Percentiles rank a stretch among this genome's conserved stretches.
Conservation (phyloP, 345 rosid genomes). For the Psidium friedrichsthalianum region DNA sequence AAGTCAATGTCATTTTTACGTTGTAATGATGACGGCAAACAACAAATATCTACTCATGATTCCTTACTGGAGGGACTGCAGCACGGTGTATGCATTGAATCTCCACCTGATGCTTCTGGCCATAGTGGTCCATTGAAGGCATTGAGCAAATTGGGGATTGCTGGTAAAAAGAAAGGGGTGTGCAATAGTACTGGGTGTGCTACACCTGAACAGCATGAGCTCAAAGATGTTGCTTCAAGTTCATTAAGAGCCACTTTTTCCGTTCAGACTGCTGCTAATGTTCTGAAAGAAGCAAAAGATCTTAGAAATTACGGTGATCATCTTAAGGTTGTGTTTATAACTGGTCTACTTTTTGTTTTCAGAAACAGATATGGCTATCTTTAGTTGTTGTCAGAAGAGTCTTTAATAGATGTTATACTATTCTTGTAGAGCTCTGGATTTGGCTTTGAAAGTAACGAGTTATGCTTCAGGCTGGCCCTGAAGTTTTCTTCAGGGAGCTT, state of each 20-base stretch:
- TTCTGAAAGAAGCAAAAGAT: conserved; percentile 47
- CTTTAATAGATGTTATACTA: background rate
- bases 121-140: conserved; percentile 11
- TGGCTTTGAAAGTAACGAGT: conserved; percentile 49
- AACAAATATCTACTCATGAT: background rate
- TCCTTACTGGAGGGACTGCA: conserved; percentile 3
- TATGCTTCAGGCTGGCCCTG: conserved; percentile 58
- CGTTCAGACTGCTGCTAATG: conserved; percentile 22
- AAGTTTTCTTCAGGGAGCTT: conserved; percentile 68
- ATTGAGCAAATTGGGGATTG: conserved; percentile 2
- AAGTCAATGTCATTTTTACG: conserved; percentile 1
- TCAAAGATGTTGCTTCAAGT: conserved; percentile 17
- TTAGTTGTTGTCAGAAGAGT: background rate
- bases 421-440: conserved; percentile 35
- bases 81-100: background rate
- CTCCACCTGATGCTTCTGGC: conserved; percentile 20
- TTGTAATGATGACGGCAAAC: conserved; percentile 7
- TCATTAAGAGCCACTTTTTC: conserved; percentile 23
- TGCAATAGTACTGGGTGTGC: conserved; percentile 6
- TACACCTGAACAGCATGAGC: conserved; percentile 6
- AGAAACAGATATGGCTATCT: background rate
- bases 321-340: conserved; percentile 38
- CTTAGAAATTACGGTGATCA: conserved; percentile 42
- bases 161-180: conserved; percentile 15
- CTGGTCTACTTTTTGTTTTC: background rate